Evolutionary conservation across 345 rosid species (phyloP), one percentile per base, ranked within the genome.

Genomic region (Hibiscus tridactylites): DNA sequence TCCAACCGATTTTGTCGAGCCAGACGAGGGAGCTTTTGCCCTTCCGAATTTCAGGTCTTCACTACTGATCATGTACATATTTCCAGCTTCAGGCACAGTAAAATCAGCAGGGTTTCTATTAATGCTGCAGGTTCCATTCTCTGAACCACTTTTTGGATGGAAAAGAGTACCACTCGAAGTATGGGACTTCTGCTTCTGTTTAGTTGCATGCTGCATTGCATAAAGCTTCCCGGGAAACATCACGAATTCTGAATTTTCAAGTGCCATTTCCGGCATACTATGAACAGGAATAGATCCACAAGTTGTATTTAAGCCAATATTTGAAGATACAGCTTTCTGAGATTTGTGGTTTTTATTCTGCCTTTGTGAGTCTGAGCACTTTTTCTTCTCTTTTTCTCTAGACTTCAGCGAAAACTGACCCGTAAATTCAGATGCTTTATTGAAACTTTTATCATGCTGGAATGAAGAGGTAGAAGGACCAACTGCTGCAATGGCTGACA

Each of bases 71-170:
- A 89, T 91, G 85, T 84, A 90, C 24, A 56, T 56, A 81, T 91
- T 96, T 28, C 87, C 85, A 71, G 82, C 85, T 77, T 76, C 96
- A 66, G 96, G 85, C 9, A 75, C 6, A 65, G 88, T 86, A 75
- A 92, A 96, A 82, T 96, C 99, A 64, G 97, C 90, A n/a, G 99
- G 99, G 80, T 96, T 96, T 72, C 88, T 81, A 73, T 91, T 96
- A 35, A 90, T 61, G 26, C 60, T 72, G 84, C 99, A 96, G 70
- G 71, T 73, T 54, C 80, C 80, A 58, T 80, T 54, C 65, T 67
- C 81, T 31, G 77, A 66, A 73, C 62, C 77, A 83, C 71, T 77
- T 85, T 73, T 79, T 3, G 19, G 53, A 61, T 85, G 83, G 71
- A 60, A 61, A 59, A 56, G 81, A 47, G 77, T 68, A 70, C 59